phyloP scores from a whole-genome alignment of 371 early-diverging fungal genomes.

The Rhizopus delemar region DNA sequence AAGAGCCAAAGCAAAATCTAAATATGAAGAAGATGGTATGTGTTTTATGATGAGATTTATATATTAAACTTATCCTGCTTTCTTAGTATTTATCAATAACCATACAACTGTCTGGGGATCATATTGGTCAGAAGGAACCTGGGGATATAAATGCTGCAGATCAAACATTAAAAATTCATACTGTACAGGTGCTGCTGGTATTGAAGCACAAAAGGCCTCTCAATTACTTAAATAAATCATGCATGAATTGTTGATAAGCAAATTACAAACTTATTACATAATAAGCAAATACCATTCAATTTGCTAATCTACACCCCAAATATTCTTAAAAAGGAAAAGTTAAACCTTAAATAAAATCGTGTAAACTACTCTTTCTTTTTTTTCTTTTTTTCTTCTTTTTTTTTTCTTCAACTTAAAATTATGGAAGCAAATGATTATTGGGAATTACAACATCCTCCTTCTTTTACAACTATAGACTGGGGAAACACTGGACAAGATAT shows the following conservation, averaged over 20 bases:
- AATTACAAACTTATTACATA: background rate
- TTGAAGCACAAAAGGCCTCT: conserved; percentile 66
- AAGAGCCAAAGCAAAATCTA: conserved; percentile 71
- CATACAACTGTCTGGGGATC: conserved; percentile 94
- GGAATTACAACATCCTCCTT: conserved; percentile 20
- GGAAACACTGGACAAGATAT: conserved; percentile 6
- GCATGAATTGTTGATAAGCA: background rate
- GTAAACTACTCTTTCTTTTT: background rate
- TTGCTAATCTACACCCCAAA: background rate
- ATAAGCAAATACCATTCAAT: background rate
- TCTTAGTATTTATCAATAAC: conserved; percentile 69
- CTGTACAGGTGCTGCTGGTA: conserved; percentile 81
- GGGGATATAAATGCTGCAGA: conserved; percentile 96
- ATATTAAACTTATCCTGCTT: conserved; percentile 2
- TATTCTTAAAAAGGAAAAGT: conserved; percentile 7
- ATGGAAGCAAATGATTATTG: conserved; percentile 28
- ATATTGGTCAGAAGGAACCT: conserved; percentile 91
- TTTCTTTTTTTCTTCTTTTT: conserved; percentile 8
- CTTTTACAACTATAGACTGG: conserved; percentile 28
- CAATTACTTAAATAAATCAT: conserved; percentile 19
- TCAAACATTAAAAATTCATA: conserved; percentile 73
- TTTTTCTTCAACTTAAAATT: background rate
- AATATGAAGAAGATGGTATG: conserved; percentile 91
- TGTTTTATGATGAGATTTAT: background rate
- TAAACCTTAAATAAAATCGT: conserved; percentile 4